Evolutionary conservation across 1,284 basidiomycete species (phyloP).

Genomic region (Leccinum angustisporum): DNA sequence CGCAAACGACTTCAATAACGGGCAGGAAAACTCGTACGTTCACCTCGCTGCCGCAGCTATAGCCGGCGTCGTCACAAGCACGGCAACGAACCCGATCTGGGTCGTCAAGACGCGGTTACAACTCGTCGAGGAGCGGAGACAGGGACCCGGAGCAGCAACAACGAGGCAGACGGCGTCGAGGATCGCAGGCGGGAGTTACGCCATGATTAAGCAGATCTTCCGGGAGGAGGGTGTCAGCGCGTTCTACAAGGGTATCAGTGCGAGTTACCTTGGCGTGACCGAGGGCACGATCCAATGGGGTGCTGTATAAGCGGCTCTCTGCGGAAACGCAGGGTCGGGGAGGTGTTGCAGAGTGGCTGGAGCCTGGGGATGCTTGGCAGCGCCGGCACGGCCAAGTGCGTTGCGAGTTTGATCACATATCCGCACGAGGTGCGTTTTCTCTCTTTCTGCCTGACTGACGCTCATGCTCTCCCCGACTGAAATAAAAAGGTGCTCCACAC

Average conservation of each 20-base stretch:
- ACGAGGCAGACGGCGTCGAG: constrained; percentile 15
- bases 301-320: constrained; percentile 80
- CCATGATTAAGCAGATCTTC: constrained; percentile 73
- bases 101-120: constrained; percentile 97
- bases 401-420: constrained; percentile 93
- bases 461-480: not conserved
- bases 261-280: constrained; percentile 93
- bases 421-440: constrained; percentile 80
- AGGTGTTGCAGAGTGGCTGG: constrained; percentile 60
- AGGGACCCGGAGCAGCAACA: not conserved
- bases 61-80: constrained; percentile 85
- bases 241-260: constrained; percentile 93
- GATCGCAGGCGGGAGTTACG: constrained; percentile 53
- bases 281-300: constrained; percentile 98
- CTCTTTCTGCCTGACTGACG: not conserved
- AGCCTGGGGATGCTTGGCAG: constrained; percentile 76
- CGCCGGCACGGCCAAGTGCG: constrained; percentile 91
- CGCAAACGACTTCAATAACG: constrained; percentile 79
- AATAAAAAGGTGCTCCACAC: constrained; percentile 79
- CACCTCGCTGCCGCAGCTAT: constrained; percentile 86
- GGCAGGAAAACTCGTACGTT: constrained; percentile 81
- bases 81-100: constrained; percentile 97
- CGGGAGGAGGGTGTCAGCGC: constrained; percentile 83
- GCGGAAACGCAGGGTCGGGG: constrained; percentile 54
- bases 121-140: constrained; percentile 44